A percentile compares a stretch with the other conserved stretches of the same genome.
phyloP scores from a whole-genome alignment of 306 rosid genomes.

The Corylus avellana region DNA sequence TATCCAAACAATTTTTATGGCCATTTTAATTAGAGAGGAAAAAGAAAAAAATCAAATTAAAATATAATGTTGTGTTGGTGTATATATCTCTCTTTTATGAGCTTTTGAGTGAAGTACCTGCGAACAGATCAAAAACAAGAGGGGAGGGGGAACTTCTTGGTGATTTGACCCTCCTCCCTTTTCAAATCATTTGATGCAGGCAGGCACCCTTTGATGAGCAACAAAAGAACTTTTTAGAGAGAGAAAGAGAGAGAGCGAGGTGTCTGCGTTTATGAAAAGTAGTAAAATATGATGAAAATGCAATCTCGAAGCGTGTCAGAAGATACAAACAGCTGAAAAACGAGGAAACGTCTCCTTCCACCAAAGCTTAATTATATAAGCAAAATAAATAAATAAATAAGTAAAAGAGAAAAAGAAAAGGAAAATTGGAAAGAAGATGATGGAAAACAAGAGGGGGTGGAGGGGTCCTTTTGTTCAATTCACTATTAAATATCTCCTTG shows the following conservation, averaged over 20 bases:
- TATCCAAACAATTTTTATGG: slow-evolving; percentile 51
- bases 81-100: slow-evolving; percentile 25
- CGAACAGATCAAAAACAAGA: slow-evolving; percentile 54
- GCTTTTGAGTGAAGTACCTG: slow-evolving; percentile 65
- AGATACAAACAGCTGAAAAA: slow-evolving; percentile 64
- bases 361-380: slow-evolving; percentile 37
- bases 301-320: slow-evolving; percentile 49
- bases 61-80: too few species aligned
- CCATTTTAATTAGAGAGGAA: slow-evolving; percentile 2
- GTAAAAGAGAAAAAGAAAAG: neutral
- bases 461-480: slow-evolving; percentile 63
- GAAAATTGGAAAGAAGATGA: slow-evolving; percentile 32
- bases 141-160: slow-evolving; percentile 34
- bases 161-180: slow-evolving; percentile 76
- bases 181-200: slow-evolving; percentile 59
- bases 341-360: slow-evolving; percentile 91
- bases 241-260: slow-evolving; percentile 32
- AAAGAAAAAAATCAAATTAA: neutral
- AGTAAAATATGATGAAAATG: slow-evolving; percentile 30
- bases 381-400: too few species aligned
- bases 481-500: slow-evolving; percentile 83
- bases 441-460: slow-evolving; percentile 37
- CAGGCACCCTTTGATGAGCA: slow-evolving; percentile 51
- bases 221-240: slow-evolving; percentile 36
- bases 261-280: slow-evolving; percentile 33